These are phyloP conservation scores for Trametes elegans DNA, from an alignment of 768 basidiomycete genomes.

Conservation along the genomic window DNA sequence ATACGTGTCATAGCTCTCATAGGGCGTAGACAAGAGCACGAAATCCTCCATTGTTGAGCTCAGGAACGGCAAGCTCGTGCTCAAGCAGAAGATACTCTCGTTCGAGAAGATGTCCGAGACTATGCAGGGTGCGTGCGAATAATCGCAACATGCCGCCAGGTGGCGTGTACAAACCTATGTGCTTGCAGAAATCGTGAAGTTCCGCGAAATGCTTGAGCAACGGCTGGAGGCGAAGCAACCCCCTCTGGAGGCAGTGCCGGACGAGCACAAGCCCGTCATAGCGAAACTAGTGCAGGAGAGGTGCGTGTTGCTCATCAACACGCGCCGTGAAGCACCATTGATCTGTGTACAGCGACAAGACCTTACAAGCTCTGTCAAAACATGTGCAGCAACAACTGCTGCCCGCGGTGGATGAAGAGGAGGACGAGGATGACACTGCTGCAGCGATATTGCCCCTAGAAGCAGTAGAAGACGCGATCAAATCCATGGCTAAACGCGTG, in stretches of 20 bases:
- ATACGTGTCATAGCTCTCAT: constrained; percentile 8
- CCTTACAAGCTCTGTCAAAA: constrained; percentile 58
- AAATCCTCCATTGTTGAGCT: constrained; percentile 55
- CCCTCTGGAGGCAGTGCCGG: constrained; percentile 59
- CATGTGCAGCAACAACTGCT: constrained; percentile 67
- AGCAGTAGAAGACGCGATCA: constrained; percentile 64
- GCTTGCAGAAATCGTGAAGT: constrained; percentile 66
- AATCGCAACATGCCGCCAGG: neutral
- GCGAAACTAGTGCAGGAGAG: constrained; percentile 87
- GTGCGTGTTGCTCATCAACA: constrained; percentile 37
- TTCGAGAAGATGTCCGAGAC: constrained; percentile 82
- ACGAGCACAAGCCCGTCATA: constrained; percentile 69
- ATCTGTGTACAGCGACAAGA: constrained; percentile 62
- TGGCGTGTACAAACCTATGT: neutral
- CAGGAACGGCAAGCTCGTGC: constrained; percentile 72
- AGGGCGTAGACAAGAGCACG: constrained; percentile 34
- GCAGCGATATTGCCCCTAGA: constrained; percentile 37
- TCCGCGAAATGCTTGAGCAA: constrained; percentile 68
- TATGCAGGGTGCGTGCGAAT: constrained; percentile 58
- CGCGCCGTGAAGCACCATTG: neutral
- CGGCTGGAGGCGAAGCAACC: constrained; percentile 45
- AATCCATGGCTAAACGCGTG: constrained; percentile 56
- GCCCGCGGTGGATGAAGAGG: constrained; percentile 60
- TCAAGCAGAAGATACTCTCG: constrained; percentile 72
- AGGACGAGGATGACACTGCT: constrained; percentile 34